These are phyloP conservation scores for Hypoxylon sp. DNA, from an alignment of 2,329 filamentous ascomycete species.

Conservation along the genomic window DNA sequence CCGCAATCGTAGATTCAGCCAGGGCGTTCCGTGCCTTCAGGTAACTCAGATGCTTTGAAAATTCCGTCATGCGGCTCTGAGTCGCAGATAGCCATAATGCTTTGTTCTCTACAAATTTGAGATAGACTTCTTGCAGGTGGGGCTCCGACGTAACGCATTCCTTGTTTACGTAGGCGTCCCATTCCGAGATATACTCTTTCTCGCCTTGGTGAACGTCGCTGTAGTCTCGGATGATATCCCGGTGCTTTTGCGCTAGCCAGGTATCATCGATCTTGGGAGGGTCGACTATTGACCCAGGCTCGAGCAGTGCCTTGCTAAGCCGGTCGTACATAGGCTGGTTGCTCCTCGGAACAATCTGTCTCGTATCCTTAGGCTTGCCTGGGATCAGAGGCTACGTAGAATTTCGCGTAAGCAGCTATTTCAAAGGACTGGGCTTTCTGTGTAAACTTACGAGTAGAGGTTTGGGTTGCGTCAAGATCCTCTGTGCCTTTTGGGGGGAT, in stretches of 20 bases:
- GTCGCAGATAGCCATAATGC: conserved; percentile 60
- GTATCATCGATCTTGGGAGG: conserved; percentile 55
- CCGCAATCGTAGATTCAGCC: conserved; percentile 52
- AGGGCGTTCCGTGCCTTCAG: conserved; percentile 59
- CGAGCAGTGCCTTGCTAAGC: conserved; percentile 61
- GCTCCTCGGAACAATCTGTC: conserved; percentile 57
- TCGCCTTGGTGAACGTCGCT: conserved; percentile 62
- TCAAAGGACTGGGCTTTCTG: not conserved
- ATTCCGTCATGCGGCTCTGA: conserved; percentile 59
- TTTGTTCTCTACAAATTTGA: conserved; percentile 60
- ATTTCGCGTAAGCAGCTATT: conserved; percentile 21
- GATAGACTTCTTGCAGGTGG: conserved; percentile 60
- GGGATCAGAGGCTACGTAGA: conserved; percentile 25
- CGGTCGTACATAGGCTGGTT: conserved; percentile 64
- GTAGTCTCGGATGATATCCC: conserved; percentile 64
- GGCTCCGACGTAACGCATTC: conserved; percentile 60
- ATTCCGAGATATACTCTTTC: conserved; percentile 66
- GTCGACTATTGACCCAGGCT: conserved; percentile 56
- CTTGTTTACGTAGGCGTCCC: conserved; percentile 63
- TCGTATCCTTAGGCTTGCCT: conserved; percentile 42
- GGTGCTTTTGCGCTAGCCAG: conserved; percentile 67
- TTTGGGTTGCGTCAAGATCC: conserved; percentile 30
- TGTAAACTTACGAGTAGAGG: conserved; percentile 33
- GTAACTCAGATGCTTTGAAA: conserved; percentile 61
- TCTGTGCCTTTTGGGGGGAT: conserved; percentile 37